Percentiles rank a stretch among this genome's conserved stretches.
Conservation (phyloP, 176 grass and related monocot genomes). For the Oryza longistaminata region DNA sequence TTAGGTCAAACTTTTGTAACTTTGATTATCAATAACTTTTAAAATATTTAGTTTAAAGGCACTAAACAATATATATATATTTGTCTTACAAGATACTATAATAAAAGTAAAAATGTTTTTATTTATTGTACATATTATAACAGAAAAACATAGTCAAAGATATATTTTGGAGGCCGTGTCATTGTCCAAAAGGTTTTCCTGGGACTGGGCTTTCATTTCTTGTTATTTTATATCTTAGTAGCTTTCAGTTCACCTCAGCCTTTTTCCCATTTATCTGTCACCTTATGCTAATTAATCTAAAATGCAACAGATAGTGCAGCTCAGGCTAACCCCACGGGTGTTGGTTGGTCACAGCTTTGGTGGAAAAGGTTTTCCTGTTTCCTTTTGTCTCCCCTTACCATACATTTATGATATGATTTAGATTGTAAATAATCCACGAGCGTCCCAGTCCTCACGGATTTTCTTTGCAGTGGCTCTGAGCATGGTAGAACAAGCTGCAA, state of each 20-base stretch:
- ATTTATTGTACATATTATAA: too few relatives aligned
- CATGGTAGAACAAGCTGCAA: constrained; percentile 99
- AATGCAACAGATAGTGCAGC: constrained; percentile 69
- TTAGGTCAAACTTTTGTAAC: too few relatives aligned
- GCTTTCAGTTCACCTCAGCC: constrained; percentile 29
- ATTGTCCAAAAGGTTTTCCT: not conserved
- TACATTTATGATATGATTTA: not conserved
- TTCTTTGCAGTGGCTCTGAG: constrained; percentile 80
- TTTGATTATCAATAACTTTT: too few relatives aligned
- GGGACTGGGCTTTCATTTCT: not conserved
- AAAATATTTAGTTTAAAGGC: too few relatives aligned
- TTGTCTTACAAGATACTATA: too few relatives aligned
- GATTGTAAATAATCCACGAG: not conserved
- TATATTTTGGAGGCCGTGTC: too few relatives aligned
- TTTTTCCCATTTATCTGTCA: not conserved
- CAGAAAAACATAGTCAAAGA: too few relatives aligned
- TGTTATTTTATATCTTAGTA: not conserved
- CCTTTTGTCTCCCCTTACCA: not conserved
- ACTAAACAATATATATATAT: too few relatives aligned
- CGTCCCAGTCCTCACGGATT: not conserved
- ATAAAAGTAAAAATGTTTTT: too few relatives aligned
- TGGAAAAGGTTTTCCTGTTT: constrained; percentile 80
- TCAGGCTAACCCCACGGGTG: constrained; percentile 87
- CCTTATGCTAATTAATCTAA: constrained; percentile 21
- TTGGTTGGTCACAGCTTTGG: constrained; percentile 98